Evolutionary conservation across 257 asterid species (phyloP).

Genomic region (Asclepias syriaca): DNA sequence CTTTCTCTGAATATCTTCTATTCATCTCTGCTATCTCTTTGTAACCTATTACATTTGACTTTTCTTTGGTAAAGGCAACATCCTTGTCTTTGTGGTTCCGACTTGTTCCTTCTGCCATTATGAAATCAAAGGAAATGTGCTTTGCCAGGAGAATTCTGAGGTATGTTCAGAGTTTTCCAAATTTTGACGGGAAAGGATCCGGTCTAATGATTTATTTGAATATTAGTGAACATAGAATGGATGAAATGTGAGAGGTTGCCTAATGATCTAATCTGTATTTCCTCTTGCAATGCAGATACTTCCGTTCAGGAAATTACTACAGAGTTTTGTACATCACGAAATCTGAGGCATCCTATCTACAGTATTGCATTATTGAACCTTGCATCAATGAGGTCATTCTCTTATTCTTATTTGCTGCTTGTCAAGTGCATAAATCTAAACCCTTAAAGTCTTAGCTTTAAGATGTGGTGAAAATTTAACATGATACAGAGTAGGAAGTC

Average conservation of each 20-base stretch:
- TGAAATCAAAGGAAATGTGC: conserved; percentile 67
- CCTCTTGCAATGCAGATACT: conserved; percentile 37
- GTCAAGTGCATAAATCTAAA: too few species aligned
- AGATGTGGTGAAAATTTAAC: too few species aligned
- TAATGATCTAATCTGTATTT: conserved; percentile 9
- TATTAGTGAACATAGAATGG: too few species aligned
- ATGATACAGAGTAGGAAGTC: too few species aligned
- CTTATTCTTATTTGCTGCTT: background rate
- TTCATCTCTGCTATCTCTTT: background rate
- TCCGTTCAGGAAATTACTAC: conserved; percentile 68
- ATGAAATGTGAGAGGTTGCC: conserved; percentile 6
- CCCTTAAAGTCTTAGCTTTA: too few species aligned
- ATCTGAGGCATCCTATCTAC: conserved; percentile 77
- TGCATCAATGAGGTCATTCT: conserved; percentile 60
- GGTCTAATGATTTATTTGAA: background rate
- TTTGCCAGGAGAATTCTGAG: conserved; percentile 75
- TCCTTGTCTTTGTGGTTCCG: conserved; percentile 77
- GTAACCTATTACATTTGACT: background rate
- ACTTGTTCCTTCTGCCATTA: conserved; percentile 42
- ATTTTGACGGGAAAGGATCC: background rate
- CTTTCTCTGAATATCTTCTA: background rate
- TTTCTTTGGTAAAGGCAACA: conserved; percentile 49
- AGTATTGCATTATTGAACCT: conserved; percentile 79
- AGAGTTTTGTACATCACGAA: conserved; percentile 51
- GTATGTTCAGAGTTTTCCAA: conserved; percentile 24